Percentiles rank a stretch among this genome's conserved stretches.
Evolutionary conservation across 192 early-diverging fungal species (phyloP).

Genomic region (Diversispora eburnea): DNA sequence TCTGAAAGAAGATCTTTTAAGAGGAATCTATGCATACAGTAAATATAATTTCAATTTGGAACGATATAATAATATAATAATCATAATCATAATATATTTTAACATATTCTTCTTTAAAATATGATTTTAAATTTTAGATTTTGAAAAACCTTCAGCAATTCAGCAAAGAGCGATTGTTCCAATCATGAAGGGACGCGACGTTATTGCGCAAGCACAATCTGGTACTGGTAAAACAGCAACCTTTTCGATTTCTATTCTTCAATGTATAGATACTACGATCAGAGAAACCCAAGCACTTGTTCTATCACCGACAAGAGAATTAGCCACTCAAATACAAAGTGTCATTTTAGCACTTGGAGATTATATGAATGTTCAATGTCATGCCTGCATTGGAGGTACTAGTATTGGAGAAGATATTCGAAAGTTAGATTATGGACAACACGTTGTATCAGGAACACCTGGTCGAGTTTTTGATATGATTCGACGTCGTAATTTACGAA

Average conservation of each 20-base stretch:
- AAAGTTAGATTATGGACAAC: constrained; percentile 87
- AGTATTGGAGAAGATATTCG: constrained; percentile 88
- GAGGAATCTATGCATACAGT: constrained; percentile 98
- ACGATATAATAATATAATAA: neutral
- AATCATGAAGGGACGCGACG: constrained; percentile 83
- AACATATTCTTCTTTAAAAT: neutral
- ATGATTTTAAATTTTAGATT: too few relatives aligned
- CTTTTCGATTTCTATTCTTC: constrained; percentile 90
- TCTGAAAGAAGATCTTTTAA: constrained; percentile 94
- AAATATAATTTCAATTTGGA: constrained; percentile 16
- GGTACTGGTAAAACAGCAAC: constrained; percentile 99
- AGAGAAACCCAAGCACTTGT: constrained; percentile 93
- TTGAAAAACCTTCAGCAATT: constrained; percentile 97
- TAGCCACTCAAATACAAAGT: constrained; percentile 92
- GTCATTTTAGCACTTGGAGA: constrained; percentile 91
- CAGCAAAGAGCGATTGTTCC: constrained; percentile 96
- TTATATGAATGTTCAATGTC: constrained; percentile 96
- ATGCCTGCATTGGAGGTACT: constrained; percentile 94
- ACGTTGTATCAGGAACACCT: constrained; percentile 93
- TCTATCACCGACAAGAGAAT: constrained; percentile 92
- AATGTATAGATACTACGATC: constrained; percentile 81
- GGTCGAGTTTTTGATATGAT: constrained; percentile 98
- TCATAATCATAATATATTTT: neutral
- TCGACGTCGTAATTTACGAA: constrained; percentile 74
- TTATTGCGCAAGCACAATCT: constrained; percentile 97